Percentiles rank a stretch among this genome's conserved stretches.
Conservation (phyloP, 768 basidiomycete genomes). For the Pleurotus sapidus region DNA sequence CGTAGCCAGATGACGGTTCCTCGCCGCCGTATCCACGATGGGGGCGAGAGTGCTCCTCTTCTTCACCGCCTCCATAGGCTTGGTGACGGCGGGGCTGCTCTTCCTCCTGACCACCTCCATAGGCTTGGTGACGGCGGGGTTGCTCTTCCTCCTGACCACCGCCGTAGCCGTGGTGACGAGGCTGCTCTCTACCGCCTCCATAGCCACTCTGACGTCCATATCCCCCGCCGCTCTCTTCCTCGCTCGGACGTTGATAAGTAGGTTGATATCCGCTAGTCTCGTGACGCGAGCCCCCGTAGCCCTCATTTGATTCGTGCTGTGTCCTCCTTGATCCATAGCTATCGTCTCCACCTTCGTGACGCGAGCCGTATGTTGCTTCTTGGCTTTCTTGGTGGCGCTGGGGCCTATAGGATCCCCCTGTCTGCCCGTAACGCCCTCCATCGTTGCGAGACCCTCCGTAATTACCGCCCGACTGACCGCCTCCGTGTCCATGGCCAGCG, state of each 20-base stretch:
- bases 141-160: no score
- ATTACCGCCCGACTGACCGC: constrained; percentile 8
- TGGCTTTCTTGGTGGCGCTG: not conserved
- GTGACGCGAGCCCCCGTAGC: not conserved
- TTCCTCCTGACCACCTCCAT: no score
- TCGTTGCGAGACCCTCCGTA: constrained; percentile 1
- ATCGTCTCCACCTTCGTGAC: not conserved
- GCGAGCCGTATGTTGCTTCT: not conserved
- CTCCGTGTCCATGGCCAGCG: not conserved
- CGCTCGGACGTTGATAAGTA: constrained; percentile 1
- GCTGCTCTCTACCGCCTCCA: not conserved
- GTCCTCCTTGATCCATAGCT: not conserved
- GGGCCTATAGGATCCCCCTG: not conserved
- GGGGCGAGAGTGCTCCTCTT: no score
- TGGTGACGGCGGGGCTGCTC: no score
- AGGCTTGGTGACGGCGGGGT: no score
- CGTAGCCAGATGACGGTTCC: constrained; percentile 12
- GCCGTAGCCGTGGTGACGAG: no score
- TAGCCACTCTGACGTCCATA: not conserved
- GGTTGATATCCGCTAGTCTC: not conserved
- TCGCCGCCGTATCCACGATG: constrained; percentile 5
- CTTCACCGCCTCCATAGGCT: no score
- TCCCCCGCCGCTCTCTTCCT: not conserved
- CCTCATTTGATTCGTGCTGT: not conserved
- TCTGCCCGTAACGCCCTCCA: no score